Conservation (phyloP, 805 yeast genomes). For the Wickerhamomyces sydowiorum region DNA sequence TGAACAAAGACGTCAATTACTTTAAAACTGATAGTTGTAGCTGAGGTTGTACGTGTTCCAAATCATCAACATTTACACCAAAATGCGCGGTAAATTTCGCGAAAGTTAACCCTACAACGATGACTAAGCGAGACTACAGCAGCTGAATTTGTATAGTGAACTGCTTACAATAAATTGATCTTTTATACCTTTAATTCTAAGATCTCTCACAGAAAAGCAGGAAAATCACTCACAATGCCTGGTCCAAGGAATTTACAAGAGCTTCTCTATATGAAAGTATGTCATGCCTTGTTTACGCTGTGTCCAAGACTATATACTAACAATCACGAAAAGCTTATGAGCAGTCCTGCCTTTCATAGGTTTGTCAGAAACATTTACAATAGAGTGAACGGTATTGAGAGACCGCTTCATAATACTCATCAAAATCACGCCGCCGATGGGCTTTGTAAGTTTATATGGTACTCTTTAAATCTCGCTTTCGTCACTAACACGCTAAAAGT, state of each 20-base stretch:
- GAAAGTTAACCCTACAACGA: neutral
- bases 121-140: no score
- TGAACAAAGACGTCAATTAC: no score
- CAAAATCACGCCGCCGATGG: conserved; percentile 10
- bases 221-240: no score
- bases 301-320: neutral
- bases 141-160: no score
- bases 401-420: conserved; percentile 31
- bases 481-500: conserved; percentile 9
- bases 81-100: neutral
- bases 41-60: neutral
- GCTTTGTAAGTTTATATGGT: conserved; percentile 8
- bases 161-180: no score
- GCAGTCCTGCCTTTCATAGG: conserved; percentile 52
- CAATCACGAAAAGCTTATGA: conserved; percentile 34
- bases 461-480: neutral
- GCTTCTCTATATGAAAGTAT: conserved; percentile 27
- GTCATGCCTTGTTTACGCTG: conserved; percentile 14
- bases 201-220: no score
- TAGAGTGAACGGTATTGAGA: conserved; percentile 47
- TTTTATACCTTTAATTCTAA: no score
- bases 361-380: conserved; percentile 62
- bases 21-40: neutral
- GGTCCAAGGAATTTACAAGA: conserved; percentile 39
- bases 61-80: no score